phyloP scores from a whole-genome alignment of 805 yeast species.

The Metschnikowia lachancei region DNA sequence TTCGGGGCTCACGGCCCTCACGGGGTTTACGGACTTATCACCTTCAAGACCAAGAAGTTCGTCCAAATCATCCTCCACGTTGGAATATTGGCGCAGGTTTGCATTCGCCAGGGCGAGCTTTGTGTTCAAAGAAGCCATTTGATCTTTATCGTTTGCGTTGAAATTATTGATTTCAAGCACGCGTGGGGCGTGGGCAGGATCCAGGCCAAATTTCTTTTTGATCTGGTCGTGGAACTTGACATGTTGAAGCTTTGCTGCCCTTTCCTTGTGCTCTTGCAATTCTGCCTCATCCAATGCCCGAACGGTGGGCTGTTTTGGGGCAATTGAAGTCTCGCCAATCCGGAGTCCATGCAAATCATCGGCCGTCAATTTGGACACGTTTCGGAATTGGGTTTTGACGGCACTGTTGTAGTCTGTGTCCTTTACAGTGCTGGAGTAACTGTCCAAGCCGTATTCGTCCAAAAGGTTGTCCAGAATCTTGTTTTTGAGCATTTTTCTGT shows the following conservation, averaged over 20 bases:
- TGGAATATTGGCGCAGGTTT: not conserved
- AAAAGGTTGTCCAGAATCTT: conserved; percentile 33
- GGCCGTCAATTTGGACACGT: conserved; percentile 26
- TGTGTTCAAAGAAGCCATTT: conserved; percentile 25
- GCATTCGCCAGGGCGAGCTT: conserved; percentile 17
- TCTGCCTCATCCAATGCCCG: conserved; percentile 30
- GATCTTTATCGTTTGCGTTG: conserved; percentile 24
- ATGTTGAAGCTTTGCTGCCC: conserved; percentile 27
- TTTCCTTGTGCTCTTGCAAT: conserved; percentile 22
- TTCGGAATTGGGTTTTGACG: conserved; percentile 18
- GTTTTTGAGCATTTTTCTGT: conserved; percentile 30
- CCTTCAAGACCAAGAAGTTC: conserved; percentile 9
- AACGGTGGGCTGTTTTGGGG: conserved; percentile 7
- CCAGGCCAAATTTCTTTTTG: conserved; percentile 27
- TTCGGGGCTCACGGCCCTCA: not conserved
- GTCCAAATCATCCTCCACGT: conserved; percentile 15
- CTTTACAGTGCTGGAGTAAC: conserved; percentile 29
- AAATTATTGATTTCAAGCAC: conserved; percentile 39
- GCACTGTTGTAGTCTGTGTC: conserved; percentile 30
- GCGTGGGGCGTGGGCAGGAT: conserved; percentile 10
- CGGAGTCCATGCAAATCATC: conserved; percentile 35
- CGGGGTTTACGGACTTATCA: not conserved
- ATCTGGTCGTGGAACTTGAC: conserved; percentile 29
- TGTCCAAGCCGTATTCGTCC: conserved; percentile 39
- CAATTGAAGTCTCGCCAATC: conserved; percentile 26